Evolutionary conservation across 331 rosid genomes (phyloP), one percentile per base, ranked within the genome.

Genomic region (Pyracantha coccinea): DNA sequence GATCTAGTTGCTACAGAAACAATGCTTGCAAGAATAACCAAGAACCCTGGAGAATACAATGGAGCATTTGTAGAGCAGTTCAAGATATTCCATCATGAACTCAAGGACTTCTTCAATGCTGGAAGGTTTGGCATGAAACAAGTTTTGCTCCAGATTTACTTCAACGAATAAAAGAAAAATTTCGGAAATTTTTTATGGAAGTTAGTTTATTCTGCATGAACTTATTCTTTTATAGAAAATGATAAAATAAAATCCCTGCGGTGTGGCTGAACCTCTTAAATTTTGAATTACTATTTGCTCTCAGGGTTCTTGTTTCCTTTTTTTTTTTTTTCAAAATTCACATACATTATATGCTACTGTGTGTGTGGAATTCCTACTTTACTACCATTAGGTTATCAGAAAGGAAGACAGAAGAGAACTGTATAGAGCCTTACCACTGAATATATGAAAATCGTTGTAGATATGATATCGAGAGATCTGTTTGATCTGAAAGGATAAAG

Each of bases 51-150:
- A 78, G 91, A 94, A 80, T 94, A 87, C 77, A 94, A 74, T 84
- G 91, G 88, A 76, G 77, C 88, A 5, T 92, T 94, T 77, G 86
- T 94, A 53, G 96, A 92, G 83, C 97, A 94, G 86, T 94, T 94
- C 85, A 87, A 89, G 85, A 90, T 90, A 83, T 94, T 94, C 85
- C 89, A 86, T 82, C 91, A 35, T 23, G 99, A 95, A 86, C 96
- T 95, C 66, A 95, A 95, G 85, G 99, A 95, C 84, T 95, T 95
- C 87, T 95, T 95, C 83, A 95, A 95, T 81, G 99, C 99, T 85
- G 97, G 97, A 87, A 92, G 99, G 99, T 95, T 73, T 80, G 83
- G 66, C 71, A 58, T 54, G 67, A 73, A 69, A 64, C 24, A 69
- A 14, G 24, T 63, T 58, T 24, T 59, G 6, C 8, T 8, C 38